Percentiles rank a stretch among this genome's conserved stretches.
These are phyloP conservation scores for Zasmidium cellare DNA, from an alignment of 2,329 filamentous ascomycete genomes.

Conservation along the genomic window DNA sequence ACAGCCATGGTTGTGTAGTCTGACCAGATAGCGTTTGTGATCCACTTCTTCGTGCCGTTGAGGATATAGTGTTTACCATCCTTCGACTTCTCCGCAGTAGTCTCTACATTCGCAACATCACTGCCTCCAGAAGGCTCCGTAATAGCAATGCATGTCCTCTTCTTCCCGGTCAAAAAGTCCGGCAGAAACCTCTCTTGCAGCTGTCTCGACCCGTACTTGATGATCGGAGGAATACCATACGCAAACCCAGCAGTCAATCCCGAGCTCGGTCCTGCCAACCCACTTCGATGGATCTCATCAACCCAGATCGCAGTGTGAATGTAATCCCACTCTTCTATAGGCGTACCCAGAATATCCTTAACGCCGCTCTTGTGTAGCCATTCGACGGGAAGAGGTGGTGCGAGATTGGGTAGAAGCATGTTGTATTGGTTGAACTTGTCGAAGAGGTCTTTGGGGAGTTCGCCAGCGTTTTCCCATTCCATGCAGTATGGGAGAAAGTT, in stretches of 20 bases:
- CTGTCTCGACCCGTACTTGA: conserved; percentile 63
- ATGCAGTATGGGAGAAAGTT: conserved; percentile 23
- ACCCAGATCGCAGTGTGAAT: conserved; percentile 67
- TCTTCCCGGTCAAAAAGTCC: conserved; percentile 64
- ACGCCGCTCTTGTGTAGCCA: conserved; percentile 68
- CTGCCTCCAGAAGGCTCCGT: conserved; percentile 72
- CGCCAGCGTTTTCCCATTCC: conserved; percentile 24
- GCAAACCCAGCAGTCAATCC: conserved; percentile 69
- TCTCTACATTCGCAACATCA: conserved; percentile 71
- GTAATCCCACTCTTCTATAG: conserved; percentile 72
- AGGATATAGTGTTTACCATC: conserved; percentile 69
- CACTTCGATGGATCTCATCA: conserved; percentile 69
- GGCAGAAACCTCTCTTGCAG: conserved; percentile 68
- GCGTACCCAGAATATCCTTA: conserved; percentile 63
- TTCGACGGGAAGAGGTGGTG: conserved; percentile 65
- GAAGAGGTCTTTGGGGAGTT: conserved; percentile 60
- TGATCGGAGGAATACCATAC: conserved; percentile 68
- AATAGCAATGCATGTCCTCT: conserved; percentile 72
- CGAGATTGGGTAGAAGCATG: conserved; percentile 69
- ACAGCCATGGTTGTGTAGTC: conserved; percentile 70
- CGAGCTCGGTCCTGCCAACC: conserved; percentile 61
- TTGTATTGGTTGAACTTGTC: conserved; percentile 62
- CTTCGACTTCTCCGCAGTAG: conserved; percentile 61
- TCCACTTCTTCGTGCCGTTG: conserved; percentile 78
- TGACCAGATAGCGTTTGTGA: conserved; percentile 70